Evolutionary conservation across 164 flowering plant genomes (phyloP).

Genomic region (Dillenia suffruticosa): DNA sequence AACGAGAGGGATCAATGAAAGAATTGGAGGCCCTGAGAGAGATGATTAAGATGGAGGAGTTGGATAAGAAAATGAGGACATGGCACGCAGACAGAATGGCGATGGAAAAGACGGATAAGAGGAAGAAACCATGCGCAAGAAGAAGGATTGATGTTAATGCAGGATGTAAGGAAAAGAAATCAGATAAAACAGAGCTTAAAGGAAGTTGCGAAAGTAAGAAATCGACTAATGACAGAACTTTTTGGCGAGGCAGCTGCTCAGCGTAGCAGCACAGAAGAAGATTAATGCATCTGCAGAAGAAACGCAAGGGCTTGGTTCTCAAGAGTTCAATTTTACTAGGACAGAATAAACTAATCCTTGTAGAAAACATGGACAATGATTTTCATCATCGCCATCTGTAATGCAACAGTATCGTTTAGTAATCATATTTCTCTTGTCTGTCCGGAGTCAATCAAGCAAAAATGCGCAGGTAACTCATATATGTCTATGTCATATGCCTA

Average conservation of each 20-base stretch:
- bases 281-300: neutral
- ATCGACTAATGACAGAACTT: neutral
- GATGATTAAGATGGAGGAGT: neutral
- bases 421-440: too few species aligned
- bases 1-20: too few species aligned
- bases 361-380: too few species aligned
- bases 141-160: constrained; percentile 12
- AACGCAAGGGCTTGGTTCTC: neutral
- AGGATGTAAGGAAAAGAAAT: constrained; percentile 12
- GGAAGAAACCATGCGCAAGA: too few species aligned
- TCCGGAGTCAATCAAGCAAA: too few species aligned
- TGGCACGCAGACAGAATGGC: neutral
- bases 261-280: neutral
- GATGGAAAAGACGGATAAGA: neutral
- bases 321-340: too few species aligned
- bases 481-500: too few species aligned
- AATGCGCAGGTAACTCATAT: too few species aligned
- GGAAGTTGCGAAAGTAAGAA: constrained; percentile 9
- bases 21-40: neutral
- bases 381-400: too few species aligned
- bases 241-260: constrained; percentile 3
- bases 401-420: too few species aligned
- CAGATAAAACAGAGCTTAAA: constrained; percentile 3
- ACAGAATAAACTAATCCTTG: too few species aligned
- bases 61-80: too few species aligned